phyloP scores from a whole-genome alignment of 257 asterid genomes.

The Cruciata laevipes region DNA sequence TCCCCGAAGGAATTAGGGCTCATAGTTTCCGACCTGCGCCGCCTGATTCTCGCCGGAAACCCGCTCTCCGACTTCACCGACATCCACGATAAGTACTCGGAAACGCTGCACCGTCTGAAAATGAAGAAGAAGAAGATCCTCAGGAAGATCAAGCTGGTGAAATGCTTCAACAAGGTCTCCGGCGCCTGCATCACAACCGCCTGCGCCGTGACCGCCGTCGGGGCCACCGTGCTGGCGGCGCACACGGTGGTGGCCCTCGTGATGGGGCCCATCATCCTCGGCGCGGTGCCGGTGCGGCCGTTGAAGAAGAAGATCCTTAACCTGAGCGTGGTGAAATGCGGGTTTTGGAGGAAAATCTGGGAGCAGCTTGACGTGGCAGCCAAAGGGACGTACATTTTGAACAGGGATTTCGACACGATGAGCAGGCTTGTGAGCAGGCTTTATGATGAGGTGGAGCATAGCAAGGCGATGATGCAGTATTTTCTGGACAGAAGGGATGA shows the following conservation, averaged over 20 bases:
- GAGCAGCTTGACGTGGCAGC: conserved; percentile 77
- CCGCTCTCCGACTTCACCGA: conserved; percentile 43
- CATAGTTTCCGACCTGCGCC: conserved; percentile 26
- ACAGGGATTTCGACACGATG: conserved; percentile 79
- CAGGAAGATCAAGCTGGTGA: conserved; percentile 38
- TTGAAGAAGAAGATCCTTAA: conserved; percentile 27
- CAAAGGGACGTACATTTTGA: conserved; percentile 71
- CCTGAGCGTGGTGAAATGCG: conserved; percentile 27
- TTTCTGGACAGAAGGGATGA: conserved; percentile 55
- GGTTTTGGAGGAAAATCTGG: conserved; percentile 25
- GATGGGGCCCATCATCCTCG: conserved; percentile 40
- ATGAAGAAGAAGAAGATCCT: conserved; percentile 26
- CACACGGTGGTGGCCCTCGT: conserved; percentile 46
- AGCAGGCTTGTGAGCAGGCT: conserved; percentile 54
- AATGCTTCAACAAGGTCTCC: conserved; percentile 36
- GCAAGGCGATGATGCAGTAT: conserved; percentile 40
- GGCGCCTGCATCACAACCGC: conserved; percentile 41
- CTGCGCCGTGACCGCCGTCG: conserved; percentile 42
- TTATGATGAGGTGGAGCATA: conserved; percentile 67
- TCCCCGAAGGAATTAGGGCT: conserved; percentile 16
- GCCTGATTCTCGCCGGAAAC: conserved; percentile 23
- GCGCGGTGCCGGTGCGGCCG: conserved; percentile 29
- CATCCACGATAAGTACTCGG: conserved; percentile 36
- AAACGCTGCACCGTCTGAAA: conserved; percentile 31
- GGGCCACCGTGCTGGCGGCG: conserved; percentile 41